Base-by-base conservation (phyloP, 768 basidiomycete genomes). In the Tricholoma matsutake region DNA sequence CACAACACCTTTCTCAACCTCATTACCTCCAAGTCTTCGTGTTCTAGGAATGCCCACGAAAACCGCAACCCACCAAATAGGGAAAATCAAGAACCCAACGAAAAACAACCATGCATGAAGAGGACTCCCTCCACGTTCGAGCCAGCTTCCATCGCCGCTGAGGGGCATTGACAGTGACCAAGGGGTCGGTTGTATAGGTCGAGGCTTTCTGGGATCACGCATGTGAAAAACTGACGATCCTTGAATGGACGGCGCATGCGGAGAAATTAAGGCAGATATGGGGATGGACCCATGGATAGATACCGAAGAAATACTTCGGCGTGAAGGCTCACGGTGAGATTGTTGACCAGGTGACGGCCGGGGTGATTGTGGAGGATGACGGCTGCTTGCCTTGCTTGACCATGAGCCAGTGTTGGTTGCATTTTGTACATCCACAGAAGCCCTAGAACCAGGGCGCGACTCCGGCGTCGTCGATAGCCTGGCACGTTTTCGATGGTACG, bases 221-320 rank as follows among this genome's bases (percentile, higher is more conserved):
- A 92, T 92, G 67, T 92, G 89, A 65, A 86, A 92, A 16, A 78
- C 80, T 29, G 81, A 73, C 11, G 85, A 85, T 49, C 76, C 79
- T 37, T 78, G 74, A 39, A 93, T 67, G 7, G 91, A 92, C 4
- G 89, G 91, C 25, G 88, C 89, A 67, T 89, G 89, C 0, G 91
- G 90, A 3, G 89, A 86, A 45, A 93, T 81, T 63, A 91, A 76
- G 3, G 91, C 91, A 41, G 87, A 88, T 58, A 93, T 83, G 2
- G 91, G 91, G 20, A 93, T 88, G n/a, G 90, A 92, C 58, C 92
- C 83, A 5, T 91, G 91, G 22, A 92, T 87, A 13, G 90, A 92
- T 11, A 80, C 77, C 68, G 87, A 85, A 2, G 89, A 89, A 60
- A 87, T 74, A 68, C 86, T 88, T 45, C 78, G 81, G 55, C 80